phyloP scores from a whole-genome alignment of 257 asterid species.

The Euphrasia confusa region DNA sequence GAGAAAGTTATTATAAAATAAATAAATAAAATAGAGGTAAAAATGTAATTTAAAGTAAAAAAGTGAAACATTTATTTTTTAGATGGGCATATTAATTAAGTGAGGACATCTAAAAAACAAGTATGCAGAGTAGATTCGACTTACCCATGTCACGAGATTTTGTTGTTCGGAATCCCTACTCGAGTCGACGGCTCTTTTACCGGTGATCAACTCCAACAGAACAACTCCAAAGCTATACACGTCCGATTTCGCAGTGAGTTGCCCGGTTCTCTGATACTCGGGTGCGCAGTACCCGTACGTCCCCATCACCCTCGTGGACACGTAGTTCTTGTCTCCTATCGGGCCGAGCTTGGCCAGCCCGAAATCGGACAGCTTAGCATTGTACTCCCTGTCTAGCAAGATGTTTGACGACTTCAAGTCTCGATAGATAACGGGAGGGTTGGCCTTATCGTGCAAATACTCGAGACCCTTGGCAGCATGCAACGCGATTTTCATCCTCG shows the following conservation, averaged over 20 bases:
- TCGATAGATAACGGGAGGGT: constrained; percentile 91
- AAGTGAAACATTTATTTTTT: no score
- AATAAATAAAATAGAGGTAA: no score
- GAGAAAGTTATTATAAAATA: no score
- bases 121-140: constrained; percentile 7
- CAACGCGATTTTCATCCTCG: constrained; percentile 81
- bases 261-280: constrained; percentile 86
- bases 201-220: constrained; percentile 72
- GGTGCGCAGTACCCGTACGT: constrained; percentile 95
- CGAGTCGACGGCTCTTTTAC: constrained; percentile 64
- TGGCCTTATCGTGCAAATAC: constrained; percentile 78
- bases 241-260: constrained; percentile 71
- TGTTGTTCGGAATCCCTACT: constrained; percentile 39
- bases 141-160: constrained; percentile 72
- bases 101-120: no score
- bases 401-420: constrained; percentile 87
- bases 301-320: constrained; percentile 91
- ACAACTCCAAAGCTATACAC: constrained; percentile 89
- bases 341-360: constrained; percentile 96
- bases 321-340: constrained; percentile 66
- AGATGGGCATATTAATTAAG: no score
- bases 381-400: constrained; percentile 58
- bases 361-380: constrained; percentile 85
- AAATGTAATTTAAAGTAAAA: no score
- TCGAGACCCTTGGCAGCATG: constrained; percentile 86